These are phyloP conservation scores for Celoporthe dispersa DNA, from an alignment of 2,329 filamentous ascomycete genomes.

Conservation along the genomic window DNA sequence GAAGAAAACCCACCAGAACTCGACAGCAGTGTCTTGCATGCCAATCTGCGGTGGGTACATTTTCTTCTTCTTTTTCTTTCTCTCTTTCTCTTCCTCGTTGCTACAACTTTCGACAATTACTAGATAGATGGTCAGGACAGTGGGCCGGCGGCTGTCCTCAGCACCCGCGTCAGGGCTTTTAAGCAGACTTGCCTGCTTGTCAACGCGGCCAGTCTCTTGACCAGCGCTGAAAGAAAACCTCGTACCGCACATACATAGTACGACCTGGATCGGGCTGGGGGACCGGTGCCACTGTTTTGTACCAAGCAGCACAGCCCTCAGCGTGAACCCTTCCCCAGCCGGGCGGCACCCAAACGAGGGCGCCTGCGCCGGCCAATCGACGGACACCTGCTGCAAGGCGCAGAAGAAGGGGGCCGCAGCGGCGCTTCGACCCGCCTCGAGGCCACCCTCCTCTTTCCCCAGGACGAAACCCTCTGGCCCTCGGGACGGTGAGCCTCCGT, in stretches of 20 bases:
- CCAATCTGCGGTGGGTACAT: neutral
- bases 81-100: neutral
- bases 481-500: conserved; percentile 1
- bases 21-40: neutral
- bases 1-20: too few species aligned
- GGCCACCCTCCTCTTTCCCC: neutral
- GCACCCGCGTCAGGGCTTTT: neutral
- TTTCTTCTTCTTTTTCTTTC: neutral
- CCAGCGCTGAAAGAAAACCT: neutral
- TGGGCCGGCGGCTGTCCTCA: conserved; percentile 1
- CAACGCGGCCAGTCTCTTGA: neutral
- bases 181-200: neutral
- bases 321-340: neutral
- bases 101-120: neutral
- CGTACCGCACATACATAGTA: neutral
- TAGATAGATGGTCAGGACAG: neutral
- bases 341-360: neutral
- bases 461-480: neutral
- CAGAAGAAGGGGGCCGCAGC: neutral
- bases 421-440: neutral
- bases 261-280: neutral
- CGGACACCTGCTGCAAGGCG: too few species aligned
- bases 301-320: neutral
- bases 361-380: conserved; percentile 8
- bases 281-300: neutral